Base-by-base conservation (phyloP, 2,329 filamentous ascomycete species). In the Claviceps purpurea region DNA sequence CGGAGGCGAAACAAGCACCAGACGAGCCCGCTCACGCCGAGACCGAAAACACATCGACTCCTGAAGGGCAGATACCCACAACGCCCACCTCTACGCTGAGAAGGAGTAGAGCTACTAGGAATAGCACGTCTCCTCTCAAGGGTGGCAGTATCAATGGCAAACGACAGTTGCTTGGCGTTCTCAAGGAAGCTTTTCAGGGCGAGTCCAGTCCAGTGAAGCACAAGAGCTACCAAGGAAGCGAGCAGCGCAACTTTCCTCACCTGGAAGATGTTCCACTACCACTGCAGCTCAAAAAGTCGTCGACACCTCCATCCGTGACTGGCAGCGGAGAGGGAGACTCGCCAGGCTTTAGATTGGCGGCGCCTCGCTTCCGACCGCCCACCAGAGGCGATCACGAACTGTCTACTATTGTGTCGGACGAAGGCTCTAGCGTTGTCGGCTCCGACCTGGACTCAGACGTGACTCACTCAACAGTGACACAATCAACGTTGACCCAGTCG, bases 101-200 rank as follows among this genome's bases (percentile, higher is more conserved):
- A 63, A 72, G 81, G 58, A 79, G 75, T 47, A 71, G 72, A 44
- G 79, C 81, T 22, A 81, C 75, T 34, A 73, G 78, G 56, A 70
- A 62, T 53, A 60, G 69, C 2, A 67, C 75, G 1, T 73, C 77
- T 5, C 73, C 78, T 1, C 50, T 71, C 6, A 82, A 76, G 59
- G 56, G 70, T 0, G 64, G 60, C 2, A 60, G 61, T 13, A 81
- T 75, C 2, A 60, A 60, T 13, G 81, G 76, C 26, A 53, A 26
- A 60, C 71, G 70, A 39, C 75, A 75, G 0, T 70, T 84, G 51
- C 73, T 80, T 22, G 80, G 81, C 42, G 73, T 74, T 46, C 65
- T 84, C 8, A 77, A 76, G 51, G 79, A 81, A 55, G 81, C 79
- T 3, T 84, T 84, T 59, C 74, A 74, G 41, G 81, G 81, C 34